A percentile compares a stretch with the other conserved stretches of the same genome.
phyloP scores from a whole-genome alignment of 768 basidiomycete species.

The Termitomyces bulborhizus region DNA sequence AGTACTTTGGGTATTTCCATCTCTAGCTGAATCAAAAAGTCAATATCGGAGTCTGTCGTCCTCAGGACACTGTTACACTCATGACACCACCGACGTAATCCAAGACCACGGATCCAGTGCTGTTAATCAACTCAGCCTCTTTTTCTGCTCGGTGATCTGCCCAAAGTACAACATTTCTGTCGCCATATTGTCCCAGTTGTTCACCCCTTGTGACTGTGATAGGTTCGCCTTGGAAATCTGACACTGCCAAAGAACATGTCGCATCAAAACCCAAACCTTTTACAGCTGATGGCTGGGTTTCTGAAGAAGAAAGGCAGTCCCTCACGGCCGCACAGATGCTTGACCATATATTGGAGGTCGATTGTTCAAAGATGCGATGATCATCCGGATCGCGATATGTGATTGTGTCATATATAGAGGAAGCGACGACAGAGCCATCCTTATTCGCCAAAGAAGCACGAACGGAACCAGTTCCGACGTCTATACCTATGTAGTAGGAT shows the following conservation, averaged over 20 bases:
- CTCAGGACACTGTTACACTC: conserved; percentile 52
- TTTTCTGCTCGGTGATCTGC: conserved; percentile 93
- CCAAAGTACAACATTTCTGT: conserved; percentile 91
- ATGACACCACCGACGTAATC: conserved; percentile 96
- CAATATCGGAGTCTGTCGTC: background rate
- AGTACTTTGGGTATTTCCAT: conserved; percentile 99
- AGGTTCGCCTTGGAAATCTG: conserved; percentile 66
- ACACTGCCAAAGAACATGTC: conserved; percentile 92
- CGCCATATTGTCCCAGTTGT: conserved; percentile 55
- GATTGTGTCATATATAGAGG: conserved; percentile 72
- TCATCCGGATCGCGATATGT: conserved; percentile 84
- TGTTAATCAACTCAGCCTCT: conserved; percentile 89
- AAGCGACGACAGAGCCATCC: conserved; percentile 67
- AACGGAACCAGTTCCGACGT: conserved; percentile 92
- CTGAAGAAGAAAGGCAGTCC: conserved; percentile 53
- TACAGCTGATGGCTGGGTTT: conserved; percentile 52
- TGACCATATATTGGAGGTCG: conserved; percentile 82
- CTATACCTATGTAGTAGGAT: conserved; percentile 65
- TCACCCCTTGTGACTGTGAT: conserved; percentile 69
- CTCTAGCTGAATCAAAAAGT: conserved; percentile 55
- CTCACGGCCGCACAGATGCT: conserved; percentile 57
- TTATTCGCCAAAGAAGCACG: conserved; percentile 75
- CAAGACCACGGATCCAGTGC: conserved; percentile 75
- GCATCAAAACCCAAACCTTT: conserved; percentile 94
- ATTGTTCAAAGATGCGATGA: conserved; percentile 95